Base-by-base conservation (phyloP, 1,284 basidiomycete species). In the Cutaneotrichosporon sp. region DNA sequence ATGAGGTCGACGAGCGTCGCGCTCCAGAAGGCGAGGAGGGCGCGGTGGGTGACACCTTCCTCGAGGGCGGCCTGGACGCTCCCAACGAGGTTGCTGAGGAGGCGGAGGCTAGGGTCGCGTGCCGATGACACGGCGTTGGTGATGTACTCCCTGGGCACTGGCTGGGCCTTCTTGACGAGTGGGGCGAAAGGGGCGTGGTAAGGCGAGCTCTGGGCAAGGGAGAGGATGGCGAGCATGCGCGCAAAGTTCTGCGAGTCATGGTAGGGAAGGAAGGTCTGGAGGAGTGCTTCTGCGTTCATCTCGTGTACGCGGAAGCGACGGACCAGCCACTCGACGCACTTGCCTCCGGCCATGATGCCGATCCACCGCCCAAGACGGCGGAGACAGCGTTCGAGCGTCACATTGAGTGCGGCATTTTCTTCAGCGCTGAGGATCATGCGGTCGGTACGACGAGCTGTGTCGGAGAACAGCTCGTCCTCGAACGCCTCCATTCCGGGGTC, bases 321-420 rank as follows among this genome's bases (percentile, higher is more conserved):
- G 4, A 99, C 91, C 30, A 99, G 86, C 96, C 96, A 99, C 77
- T 99, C 96, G 38, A 99, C 76, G n/a, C 91, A 87, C 79, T 91
- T 94, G 47, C 89, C 89, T 0, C 91, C 86, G 1, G 92, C 90
- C 61, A 87, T 84, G 61, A 94, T 89, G 77, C 93, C 84, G 42
- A 99, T 80, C 82, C 90, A 90, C 18, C 87, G 88, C 1, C 91
- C 91, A 3, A 99, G 82, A 38, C 89, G 79, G 47, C 86, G 80
- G 40, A 98, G 76, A 70, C 92, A 90, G 9, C 82, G 82, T 18
- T 62, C 73, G 40, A 81, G 65, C 0, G 66, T 65, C n/a, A 40
- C 55, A 52, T 85, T 82, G 60, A 97, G 83, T 2, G 82, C 82
- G 5, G 82, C 83, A 65, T 88, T 89, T 65, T 86, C 86, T 34